phyloP scores from a whole-genome alignment of 352 stramenopile species.

The Pythium chondricola region DNA sequence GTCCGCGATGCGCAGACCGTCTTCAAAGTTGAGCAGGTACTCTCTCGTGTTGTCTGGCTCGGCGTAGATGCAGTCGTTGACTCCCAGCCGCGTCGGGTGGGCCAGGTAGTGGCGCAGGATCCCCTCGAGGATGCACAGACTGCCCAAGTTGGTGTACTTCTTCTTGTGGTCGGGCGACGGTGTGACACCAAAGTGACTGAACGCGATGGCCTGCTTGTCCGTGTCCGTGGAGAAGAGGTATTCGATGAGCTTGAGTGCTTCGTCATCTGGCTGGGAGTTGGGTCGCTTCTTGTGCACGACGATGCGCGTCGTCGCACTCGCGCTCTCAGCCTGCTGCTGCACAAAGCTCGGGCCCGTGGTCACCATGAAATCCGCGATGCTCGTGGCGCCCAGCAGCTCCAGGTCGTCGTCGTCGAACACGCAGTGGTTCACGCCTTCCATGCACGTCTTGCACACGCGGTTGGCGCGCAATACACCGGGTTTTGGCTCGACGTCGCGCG shows the following conservation, averaged over 20 bases:
- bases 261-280: conserved; percentile 15
- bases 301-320: conserved; percentile 1
- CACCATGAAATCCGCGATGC: conserved; percentile 17
- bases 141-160: not conserved
- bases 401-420: conserved; percentile 30
- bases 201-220: conserved; percentile 20
- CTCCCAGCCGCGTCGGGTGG: conserved; percentile 7
- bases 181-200: conserved; percentile 22
- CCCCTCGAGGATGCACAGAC: conserved; percentile 14
- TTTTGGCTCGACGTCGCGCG: conserved; percentile 17
- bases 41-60: conserved; percentile 15
- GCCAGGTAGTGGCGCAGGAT: conserved; percentile 16
- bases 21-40: conserved; percentile 30
- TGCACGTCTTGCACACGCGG: conserved; percentile 25
- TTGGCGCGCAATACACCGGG: conserved; percentile 16
- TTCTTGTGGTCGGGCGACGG: not conserved
- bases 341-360: conserved; percentile 12
- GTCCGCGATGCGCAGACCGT: conserved; percentile 24
- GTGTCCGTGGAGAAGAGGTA: conserved; percentile 28
- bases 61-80: conserved; percentile 20
- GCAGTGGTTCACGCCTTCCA: conserved; percentile 19
- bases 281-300: conserved; percentile 14
- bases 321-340: conserved; percentile 16
- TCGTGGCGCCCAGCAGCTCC: conserved; percentile 18
- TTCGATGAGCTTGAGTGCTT: conserved; percentile 24